Evolutionary conservation across 495 filamentous ascomycete species (phyloP).

Genomic region (Friedmanniomyces simplex): DNA sequence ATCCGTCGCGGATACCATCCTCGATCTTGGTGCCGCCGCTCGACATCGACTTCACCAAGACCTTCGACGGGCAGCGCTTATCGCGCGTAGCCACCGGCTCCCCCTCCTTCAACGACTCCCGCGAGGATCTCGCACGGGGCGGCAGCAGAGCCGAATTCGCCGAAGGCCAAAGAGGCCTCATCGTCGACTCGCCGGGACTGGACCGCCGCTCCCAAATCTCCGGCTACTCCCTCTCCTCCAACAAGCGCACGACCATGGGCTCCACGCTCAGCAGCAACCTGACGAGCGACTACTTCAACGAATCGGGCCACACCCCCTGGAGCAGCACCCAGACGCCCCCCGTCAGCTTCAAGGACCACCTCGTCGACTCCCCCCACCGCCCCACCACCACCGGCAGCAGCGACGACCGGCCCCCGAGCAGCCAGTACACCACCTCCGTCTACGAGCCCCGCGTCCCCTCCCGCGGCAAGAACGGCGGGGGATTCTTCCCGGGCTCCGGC

Average conservation of each 20-base stretch:
- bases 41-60: conserved; percentile 21
- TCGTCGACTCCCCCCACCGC: conserved; percentile 26
- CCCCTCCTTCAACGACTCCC: conserved; percentile 15
- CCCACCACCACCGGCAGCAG: conserved; percentile 21
- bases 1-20: conserved; percentile 15
- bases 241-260: conserved; percentile 33
- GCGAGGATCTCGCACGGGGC: conserved; percentile 12
- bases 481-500: conserved; percentile 25
- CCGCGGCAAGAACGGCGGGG: conserved; percentile 15
- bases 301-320: conserved; percentile 32
- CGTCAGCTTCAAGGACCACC: conserved; percentile 14
- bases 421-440: conserved; percentile 48
- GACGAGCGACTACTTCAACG: conserved; percentile 39
- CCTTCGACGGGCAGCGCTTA: conserved; percentile 16
- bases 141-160: conserved; percentile 6
- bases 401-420: conserved; percentile 44
- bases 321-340: not conserved
- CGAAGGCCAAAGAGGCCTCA: conserved; percentile 18
- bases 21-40: conserved; percentile 18
- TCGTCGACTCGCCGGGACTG: conserved; percentile 18
- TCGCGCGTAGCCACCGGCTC: conserved; percentile 15
- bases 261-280: conserved; percentile 53
- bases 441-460: conserved; percentile 14
- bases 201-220: conserved; percentile 16
- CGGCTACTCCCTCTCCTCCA: conserved; percentile 24